Evolutionary conservation across 2,329 filamentous ascomycete genomes (phyloP), one percentile per base, ranked within the genome.

Genomic region (Cladobotryum protrusum): DNA sequence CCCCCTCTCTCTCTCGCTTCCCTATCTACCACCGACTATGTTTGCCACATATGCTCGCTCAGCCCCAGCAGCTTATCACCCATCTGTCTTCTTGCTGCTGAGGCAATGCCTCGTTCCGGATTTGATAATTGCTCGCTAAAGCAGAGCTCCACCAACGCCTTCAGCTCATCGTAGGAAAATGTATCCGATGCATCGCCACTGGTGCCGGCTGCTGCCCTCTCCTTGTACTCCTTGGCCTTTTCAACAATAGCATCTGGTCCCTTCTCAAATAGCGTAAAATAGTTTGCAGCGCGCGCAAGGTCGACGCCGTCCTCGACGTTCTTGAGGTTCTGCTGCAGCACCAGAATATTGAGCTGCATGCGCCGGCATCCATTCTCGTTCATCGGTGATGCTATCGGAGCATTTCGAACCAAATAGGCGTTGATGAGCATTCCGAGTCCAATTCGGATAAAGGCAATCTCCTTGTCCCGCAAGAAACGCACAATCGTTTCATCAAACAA

Each of bases 301-400:
- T 79, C 76, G 3, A 87, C 84, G 8, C 78, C 79, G 2, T 80
- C 75, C 67, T 93, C 89, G 47, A 99, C 85, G 57, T 95, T 95
- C 72, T 96, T 96, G 49, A 99, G 81, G 61, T 96, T 96, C 65
- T 99, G 93, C 69, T 97, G 92, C 46, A 99, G 74, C 37, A 99
- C 93, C 19, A 96, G 78, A 44, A 96, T 89, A 65, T 99, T 96
- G 61, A 97, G 81, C 65, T 90, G 86, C 81, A 99, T 90, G 35
- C 90, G 81, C n/a, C 84, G 82, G 52, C 85, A 88, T 39, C 93
- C 93, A 59, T 86, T 81, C 35, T 71, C 73, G 66, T 99, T 96
- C 83, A 99, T 92, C 7, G 86, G 83, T 45, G 83, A 82, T 41
- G 92, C 86, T 62, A 81, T 79, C 15, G 77, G 72, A 2, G 84